A percentile compares a stretch with the other conserved stretches of the same genome.
Conservation (phyloP, 148 eudicot species). For the Heliosperma pusillum region DNA sequence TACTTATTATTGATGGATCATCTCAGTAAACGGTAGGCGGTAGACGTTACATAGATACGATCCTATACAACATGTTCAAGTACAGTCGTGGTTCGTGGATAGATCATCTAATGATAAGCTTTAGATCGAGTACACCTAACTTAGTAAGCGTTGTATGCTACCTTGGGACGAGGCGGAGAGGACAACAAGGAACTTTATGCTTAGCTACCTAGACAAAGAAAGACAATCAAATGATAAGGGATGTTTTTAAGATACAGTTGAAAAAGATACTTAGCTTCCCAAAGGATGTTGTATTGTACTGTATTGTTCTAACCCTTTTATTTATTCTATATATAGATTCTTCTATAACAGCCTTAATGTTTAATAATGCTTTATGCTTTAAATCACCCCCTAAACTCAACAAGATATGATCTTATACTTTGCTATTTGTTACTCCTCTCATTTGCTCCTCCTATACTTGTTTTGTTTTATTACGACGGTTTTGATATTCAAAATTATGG, state of each 20-base stretch:
- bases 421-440: constrained; percentile 25
- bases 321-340: constrained; percentile 50
- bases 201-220: constrained; percentile 39
- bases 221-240: constrained; percentile 44
- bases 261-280: constrained; percentile 88
- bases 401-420: constrained; percentile 40
- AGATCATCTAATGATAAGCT: too few species aligned
- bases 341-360: constrained; percentile 56
- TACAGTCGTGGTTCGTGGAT: too few species aligned
- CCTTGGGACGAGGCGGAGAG: constrained; percentile 34
- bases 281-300: constrained; percentile 48
- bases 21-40: too few species aligned
- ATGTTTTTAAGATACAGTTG: constrained; percentile 38
- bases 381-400: constrained; percentile 29
- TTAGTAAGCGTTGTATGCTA: constrained; percentile 8
- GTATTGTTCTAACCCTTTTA: constrained; percentile 26
- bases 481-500: constrained; percentile 31
- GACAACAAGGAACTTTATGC: constrained; percentile 35
- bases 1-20: too few species aligned
- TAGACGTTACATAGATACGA: too few species aligned
- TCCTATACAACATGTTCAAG: too few species aligned
- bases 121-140: too few species aligned
- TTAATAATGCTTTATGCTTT: constrained; percentile 53
- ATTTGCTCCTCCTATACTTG: constrained; percentile 13
- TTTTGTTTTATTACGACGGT: background rate